These are phyloP conservation scores for Torulaspora franciscae DNA, from an alignment of 805 yeast genomes.

Conservation along the genomic window DNA sequence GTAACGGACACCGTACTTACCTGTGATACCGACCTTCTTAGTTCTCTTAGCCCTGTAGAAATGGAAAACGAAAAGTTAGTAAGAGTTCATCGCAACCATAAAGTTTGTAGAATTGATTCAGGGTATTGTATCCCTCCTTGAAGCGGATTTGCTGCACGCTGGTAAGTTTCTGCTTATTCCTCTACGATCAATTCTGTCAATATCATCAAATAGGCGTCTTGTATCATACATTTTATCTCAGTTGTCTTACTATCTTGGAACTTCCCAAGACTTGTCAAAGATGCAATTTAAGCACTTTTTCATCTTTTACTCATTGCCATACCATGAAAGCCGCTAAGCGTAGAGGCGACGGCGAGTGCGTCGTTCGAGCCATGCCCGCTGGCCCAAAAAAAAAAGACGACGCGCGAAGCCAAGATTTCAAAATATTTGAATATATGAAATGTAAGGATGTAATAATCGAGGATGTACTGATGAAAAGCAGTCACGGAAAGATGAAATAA, in stretches of 20 bases:
- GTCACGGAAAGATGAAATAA: neutral
- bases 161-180: neutral
- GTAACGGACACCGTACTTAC: slow-evolving; percentile 99
- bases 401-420: neutral
- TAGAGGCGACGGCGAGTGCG: neutral
- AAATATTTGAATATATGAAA: neutral
- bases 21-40: slow-evolving; percentile 99
- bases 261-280: neutral
- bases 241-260: slow-evolving; percentile 7
- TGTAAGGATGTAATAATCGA: neutral
- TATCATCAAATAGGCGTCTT: neutral
- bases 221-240: slow-evolving; percentile 13
- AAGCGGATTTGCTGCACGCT: no score
- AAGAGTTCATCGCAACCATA: neutral
- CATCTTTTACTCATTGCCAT: slow-evolving; percentile 3
- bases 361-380: neutral
- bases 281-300: slow-evolving; percentile 3
- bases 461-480: neutral
- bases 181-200: neutral
- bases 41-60: slow-evolving; percentile 94
- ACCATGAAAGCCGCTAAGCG: neutral
- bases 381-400: neutral
- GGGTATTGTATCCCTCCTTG: neutral
- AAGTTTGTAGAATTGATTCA: neutral
- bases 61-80: slow-evolving; percentile 10